Evolutionary conservation across 2,329 filamentous ascomycete species (phyloP).

Genomic region (Cordyceps cateniannulata): DNA sequence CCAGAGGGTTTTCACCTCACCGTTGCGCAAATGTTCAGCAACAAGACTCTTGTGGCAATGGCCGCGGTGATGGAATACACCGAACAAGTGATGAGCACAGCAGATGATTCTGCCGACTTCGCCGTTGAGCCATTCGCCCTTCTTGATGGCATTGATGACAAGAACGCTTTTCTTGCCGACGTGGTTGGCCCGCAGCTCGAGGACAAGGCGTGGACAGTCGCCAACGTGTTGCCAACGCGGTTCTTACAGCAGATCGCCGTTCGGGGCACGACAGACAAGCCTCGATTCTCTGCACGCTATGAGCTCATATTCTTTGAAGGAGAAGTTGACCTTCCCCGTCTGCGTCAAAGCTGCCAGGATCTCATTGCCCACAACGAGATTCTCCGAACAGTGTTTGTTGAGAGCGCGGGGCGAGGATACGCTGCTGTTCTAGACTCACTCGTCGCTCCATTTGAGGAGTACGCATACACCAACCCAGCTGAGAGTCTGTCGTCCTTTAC

Average conservation of each 20-base stretch:
- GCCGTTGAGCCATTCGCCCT: slow-evolving; percentile 42
- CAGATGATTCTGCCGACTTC: slow-evolving; percentile 20
- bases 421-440: slow-evolving; percentile 53
- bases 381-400: slow-evolving; percentile 58
- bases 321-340: slow-evolving; percentile 38
- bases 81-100: slow-evolving; percentile 12
- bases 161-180: slow-evolving; percentile 37
- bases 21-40: slow-evolving; percentile 50
- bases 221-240: slow-evolving; percentile 51
- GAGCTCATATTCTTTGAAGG: slow-evolving; percentile 57
- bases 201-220: slow-evolving; percentile 43
- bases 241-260: slow-evolving; percentile 56
- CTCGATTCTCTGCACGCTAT: slow-evolving; percentile 58
- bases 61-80: slow-evolving; percentile 39
- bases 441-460: slow-evolving; percentile 44
- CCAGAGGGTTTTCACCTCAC: slow-evolving; percentile 41
- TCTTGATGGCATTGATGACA: slow-evolving; percentile 32
- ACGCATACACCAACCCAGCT: slow-evolving; percentile 41
- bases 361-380: slow-evolving; percentile 58
- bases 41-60: slow-evolving; percentile 43
- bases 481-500: slow-evolving; percentile 36
- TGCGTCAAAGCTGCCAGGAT: slow-evolving; percentile 44
- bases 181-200: slow-evolving; percentile 45
- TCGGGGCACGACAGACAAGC: slow-evolving; percentile 47
- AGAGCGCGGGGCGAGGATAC: slow-evolving; percentile 40